Evolutionary conservation across 352 stramenopile species (phyloP).

Genomic region (Pseudoperonospora humuli): DNA sequence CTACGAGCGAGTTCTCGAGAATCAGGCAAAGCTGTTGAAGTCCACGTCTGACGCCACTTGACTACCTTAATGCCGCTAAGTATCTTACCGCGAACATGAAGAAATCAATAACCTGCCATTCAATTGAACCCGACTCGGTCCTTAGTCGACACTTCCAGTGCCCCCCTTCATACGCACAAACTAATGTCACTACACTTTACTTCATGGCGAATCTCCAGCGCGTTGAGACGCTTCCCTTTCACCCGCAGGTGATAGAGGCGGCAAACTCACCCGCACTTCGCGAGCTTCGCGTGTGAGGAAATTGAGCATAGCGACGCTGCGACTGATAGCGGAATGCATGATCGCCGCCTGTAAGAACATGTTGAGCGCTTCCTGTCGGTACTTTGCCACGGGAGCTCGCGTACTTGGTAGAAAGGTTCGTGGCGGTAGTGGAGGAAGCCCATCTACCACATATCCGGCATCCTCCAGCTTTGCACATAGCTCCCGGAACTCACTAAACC

Average conservation of each 20-base stretch:
- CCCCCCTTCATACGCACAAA: conserved; percentile 9
- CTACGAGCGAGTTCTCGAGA: conserved; percentile 60
- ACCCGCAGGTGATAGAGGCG: conserved; percentile 60
- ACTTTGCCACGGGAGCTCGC: conserved; percentile 50
- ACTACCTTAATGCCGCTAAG: background rate
- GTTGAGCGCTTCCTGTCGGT: conserved; percentile 69
- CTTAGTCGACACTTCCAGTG: too few relatives aligned
- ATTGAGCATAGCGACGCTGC: conserved; percentile 60
- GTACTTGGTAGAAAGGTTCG: conserved; percentile 76
- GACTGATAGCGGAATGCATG: conserved; percentile 75
- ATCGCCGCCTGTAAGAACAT: conserved; percentile 72
- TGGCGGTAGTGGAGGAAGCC: conserved; percentile 52
- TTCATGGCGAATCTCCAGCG: conserved; percentile 36
- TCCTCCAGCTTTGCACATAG: conserved; percentile 42
- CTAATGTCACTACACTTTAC: background rate
- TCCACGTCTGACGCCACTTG: background rate
- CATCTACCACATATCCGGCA: conserved; percentile 37
- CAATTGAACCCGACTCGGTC: too few relatives aligned
- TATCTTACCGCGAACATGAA: background rate
- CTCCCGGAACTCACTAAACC: conserved; percentile 76
- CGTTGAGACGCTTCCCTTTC: conserved; percentile 32
- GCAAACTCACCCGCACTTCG: conserved; percentile 74
- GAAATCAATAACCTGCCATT: background rate
- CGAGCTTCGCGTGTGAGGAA: conserved; percentile 68
- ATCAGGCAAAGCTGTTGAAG: conserved; percentile 10